A percentile compares a stretch with the other conserved stretches of the same genome.
phyloP scores from a whole-genome alignment of 1,284 basidiomycete species.

The Tranzscheliella williamsii region DNA sequence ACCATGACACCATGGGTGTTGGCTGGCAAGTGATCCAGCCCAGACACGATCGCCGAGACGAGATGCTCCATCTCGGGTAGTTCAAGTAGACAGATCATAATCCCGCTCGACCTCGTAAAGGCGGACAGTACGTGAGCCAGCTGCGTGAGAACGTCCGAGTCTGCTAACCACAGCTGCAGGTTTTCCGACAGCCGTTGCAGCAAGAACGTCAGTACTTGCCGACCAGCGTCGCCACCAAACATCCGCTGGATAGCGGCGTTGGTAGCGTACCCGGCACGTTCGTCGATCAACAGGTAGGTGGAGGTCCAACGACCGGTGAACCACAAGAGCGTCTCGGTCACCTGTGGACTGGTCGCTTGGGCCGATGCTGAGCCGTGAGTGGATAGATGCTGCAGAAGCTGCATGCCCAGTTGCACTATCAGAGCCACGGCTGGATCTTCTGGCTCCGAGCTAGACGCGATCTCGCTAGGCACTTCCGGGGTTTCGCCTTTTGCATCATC shows the following conservation, averaged over 20 bases:
- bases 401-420: slow-evolving; percentile 39
- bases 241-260: slow-evolving; percentile 27
- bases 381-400: slow-evolving; percentile 35
- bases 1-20: slow-evolving; percentile 48
- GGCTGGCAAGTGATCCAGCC: slow-evolving; percentile 43
- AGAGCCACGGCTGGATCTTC: slow-evolving; percentile 26
- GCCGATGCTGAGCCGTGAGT: slow-evolving; percentile 20
- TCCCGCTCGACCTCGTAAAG: slow-evolving; percentile 41
- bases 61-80: slow-evolving; percentile 42
- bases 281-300: slow-evolving; percentile 40
- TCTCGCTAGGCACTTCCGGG: slow-evolving; percentile 32
- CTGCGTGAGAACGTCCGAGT: slow-evolving; percentile 50
- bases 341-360: slow-evolving; percentile 49
- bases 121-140: slow-evolving; percentile 44
- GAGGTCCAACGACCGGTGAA: slow-evolving; percentile 54
- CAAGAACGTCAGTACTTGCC: slow-evolving; percentile 42
- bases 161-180: slow-evolving; percentile 49
- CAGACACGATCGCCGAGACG: slow-evolving; percentile 29
- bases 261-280: slow-evolving; percentile 17
- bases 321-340: slow-evolving; percentile 48
- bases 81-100: slow-evolving; percentile 47
- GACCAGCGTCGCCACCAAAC: slow-evolving; percentile 39
- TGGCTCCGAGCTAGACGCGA: slow-evolving; percentile 15
- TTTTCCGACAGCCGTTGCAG: slow-evolving; percentile 43
- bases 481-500: slow-evolving; percentile 47